Base-by-base conservation (phyloP, 192 early-diverging fungal genomes). In the Umbelopsis sp. region DNA sequence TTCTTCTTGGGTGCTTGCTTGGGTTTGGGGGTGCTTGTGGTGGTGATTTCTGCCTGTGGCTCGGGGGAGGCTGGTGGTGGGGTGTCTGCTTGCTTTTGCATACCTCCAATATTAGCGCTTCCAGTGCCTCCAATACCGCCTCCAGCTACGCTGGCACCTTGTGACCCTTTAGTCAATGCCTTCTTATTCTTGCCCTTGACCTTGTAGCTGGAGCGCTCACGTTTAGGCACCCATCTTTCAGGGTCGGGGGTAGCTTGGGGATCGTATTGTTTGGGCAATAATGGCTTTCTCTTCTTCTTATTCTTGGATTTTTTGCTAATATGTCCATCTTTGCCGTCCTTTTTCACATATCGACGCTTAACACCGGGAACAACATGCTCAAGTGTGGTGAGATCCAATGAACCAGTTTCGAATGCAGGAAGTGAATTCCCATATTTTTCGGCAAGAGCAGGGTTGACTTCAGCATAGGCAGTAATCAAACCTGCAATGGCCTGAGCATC, bases 41-140 rank as follows among this genome's bases (percentile, higher is more conserved):
- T 66, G 54, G 72, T 71, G n/a, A 53, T 20, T 25, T 69, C 22
- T 54, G 59, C 44, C 22, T 43, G 44, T 4, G 43, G n/a, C 36
- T 71, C 20, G 71, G 68, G 29, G 74, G 71, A 1, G 65, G 52
- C 47, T 44, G 4, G 76, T 56, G 17, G 51, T 0, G 68, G 21
- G 31, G 47, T 38, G 11, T 36, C 71, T 26, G 74, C 41, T 8
- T 50, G 47, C 38, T 29, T 73, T 62, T 26, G 56, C 56, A 41
- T 41, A 29, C 87, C 85, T 38, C 76, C 82, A 79, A 91, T 91
- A 43, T 89, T 85, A 36, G 91, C 91, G 76, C 87, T 89, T 22
- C 91, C 91, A n/a, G 91, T 92, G 10, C 82, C 79, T 67, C 90
- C 90, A 50, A 90, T 85, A 14, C 90, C 91, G 43, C 90, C 90